phyloP scores from a whole-genome alignment of 305 asterid genomes.

The Caryopteris hybrid region DNA sequence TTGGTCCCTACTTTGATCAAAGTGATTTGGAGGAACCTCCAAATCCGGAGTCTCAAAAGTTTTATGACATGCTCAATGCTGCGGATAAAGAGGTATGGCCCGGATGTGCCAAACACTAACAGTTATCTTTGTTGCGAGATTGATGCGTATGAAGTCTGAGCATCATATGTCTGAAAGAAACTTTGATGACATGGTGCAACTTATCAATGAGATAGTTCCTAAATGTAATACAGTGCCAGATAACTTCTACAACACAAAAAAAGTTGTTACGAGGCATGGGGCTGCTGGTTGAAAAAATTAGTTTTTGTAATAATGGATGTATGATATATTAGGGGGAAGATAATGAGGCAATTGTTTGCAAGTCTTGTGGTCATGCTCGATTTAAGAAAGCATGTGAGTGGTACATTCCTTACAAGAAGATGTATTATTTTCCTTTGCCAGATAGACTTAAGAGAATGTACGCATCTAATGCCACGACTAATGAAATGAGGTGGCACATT shows the following conservation, averaged over 20 bases:
- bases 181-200: background rate
- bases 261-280: no score
- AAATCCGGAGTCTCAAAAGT: background rate
- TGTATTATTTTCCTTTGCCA: no score
- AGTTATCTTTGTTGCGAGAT: background rate
- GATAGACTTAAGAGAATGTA: background rate
- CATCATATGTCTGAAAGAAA: background rate
- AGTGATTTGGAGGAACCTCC: background rate
- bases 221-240: background rate
- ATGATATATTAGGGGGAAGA: background rate
- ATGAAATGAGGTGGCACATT: background rate
- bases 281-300: background rate
- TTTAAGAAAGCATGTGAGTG: no score
- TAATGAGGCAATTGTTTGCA: no score
- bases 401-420: no score
- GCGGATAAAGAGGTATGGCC: background rate
- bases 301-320: background rate
- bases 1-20: no score
- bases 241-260: no score
- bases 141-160: background rate
- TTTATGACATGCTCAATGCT: background rate
- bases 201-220: background rate
- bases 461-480: background rate
- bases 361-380: no score
- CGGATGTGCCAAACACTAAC: background rate